phyloP scores from a whole-genome alignment of 768 basidiomycete genomes.

The Phylloporus arenicola region DNA sequence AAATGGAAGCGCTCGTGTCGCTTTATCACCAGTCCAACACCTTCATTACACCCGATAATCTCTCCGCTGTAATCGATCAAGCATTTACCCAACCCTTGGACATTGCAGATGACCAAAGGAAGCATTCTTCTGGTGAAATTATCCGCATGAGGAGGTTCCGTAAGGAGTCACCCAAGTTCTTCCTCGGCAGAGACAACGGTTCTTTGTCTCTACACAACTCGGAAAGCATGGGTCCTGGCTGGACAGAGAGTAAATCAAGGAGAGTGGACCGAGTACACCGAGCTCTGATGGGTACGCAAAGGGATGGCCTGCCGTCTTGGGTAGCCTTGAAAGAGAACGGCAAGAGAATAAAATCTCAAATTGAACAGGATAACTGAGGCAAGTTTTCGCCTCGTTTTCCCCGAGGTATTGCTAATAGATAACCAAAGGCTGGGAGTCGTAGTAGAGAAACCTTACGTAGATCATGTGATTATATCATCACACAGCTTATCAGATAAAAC shows the following conservation, averaged over 20 bases:
- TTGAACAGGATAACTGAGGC: slow-evolving; percentile 14
- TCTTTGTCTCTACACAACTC: background rate
- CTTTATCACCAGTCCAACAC: slow-evolving; percentile 72
- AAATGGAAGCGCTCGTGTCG: slow-evolving; percentile 66
- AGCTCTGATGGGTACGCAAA: slow-evolving; percentile 26
- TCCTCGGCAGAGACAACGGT: slow-evolving; percentile 24
- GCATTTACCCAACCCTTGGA: slow-evolving; percentile 41
- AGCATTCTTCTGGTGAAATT: slow-evolving; percentile 13
- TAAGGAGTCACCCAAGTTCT: slow-evolving; percentile 19
- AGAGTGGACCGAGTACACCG: slow-evolving; percentile 23
- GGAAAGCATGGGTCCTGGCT: slow-evolving; percentile 29
- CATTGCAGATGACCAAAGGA: slow-evolving; percentile 16
- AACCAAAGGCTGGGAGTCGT: background rate
- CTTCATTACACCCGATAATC: slow-evolving; percentile 68
- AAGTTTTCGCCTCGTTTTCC: background rate
- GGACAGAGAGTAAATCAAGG: slow-evolving; percentile 23
- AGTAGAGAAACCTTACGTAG: no score
- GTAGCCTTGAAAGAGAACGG: slow-evolving; percentile 28
- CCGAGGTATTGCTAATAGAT: slow-evolving; percentile 1
- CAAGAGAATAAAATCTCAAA: slow-evolving; percentile 15
- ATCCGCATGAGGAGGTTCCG: slow-evolving; percentile 8
- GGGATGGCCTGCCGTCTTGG: slow-evolving; percentile 31
- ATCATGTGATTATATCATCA: background rate
- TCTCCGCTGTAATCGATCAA: slow-evolving; percentile 57
- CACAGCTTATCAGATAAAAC: slow-evolving; percentile 1